Percentiles rank a stretch among this genome's conserved stretches.
These are phyloP conservation scores for Euphorbia peplus DNA, from an alignment of 345 rosid species.

Conservation along the genomic window DNA sequence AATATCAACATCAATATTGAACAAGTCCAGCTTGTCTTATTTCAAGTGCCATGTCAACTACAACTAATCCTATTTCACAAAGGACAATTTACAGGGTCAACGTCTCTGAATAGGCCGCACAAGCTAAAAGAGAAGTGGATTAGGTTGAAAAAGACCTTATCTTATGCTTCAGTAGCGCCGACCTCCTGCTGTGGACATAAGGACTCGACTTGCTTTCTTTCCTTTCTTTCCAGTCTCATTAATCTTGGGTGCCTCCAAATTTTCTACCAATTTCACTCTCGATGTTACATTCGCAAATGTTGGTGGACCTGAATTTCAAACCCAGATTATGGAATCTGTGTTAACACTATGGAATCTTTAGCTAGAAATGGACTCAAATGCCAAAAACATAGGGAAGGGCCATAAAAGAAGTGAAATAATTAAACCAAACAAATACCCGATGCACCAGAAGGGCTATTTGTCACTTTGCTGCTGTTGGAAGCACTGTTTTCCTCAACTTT, in stretches of 20 bases:
- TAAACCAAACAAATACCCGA: slow-evolving; percentile 21
- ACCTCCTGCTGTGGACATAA: slow-evolving; percentile 77
- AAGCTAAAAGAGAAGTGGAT: background rate
- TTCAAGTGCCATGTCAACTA: background rate
- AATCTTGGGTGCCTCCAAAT: slow-evolving; percentile 30
- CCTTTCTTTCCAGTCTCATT: slow-evolving; percentile 74
- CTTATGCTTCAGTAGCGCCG: slow-evolving; percentile 55
- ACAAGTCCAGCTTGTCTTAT: background rate
- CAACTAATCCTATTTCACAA: background rate
- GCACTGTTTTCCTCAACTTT: slow-evolving; percentile 48
- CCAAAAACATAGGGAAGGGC: background rate
- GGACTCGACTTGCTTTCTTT: slow-evolving; percentile 66
- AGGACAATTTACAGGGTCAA: background rate
- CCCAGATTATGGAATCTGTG: too few relatives aligned
- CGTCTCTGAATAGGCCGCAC: background rate
- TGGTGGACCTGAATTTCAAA: slow-evolving; percentile 40
- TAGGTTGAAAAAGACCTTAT: background rate
- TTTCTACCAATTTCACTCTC: slow-evolving; percentile 42
- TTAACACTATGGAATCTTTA: background rate
- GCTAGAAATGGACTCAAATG: slow-evolving; percentile 1
- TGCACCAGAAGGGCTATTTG: slow-evolving; percentile 43
- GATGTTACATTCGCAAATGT: slow-evolving; percentile 82
- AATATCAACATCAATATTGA: background rate
- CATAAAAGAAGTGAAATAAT: background rate
- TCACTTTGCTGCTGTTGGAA: slow-evolving; percentile 26